phyloP scores from a whole-genome alignment of 1,139 yeast species.

The Protomyces macrosporus region DNA sequence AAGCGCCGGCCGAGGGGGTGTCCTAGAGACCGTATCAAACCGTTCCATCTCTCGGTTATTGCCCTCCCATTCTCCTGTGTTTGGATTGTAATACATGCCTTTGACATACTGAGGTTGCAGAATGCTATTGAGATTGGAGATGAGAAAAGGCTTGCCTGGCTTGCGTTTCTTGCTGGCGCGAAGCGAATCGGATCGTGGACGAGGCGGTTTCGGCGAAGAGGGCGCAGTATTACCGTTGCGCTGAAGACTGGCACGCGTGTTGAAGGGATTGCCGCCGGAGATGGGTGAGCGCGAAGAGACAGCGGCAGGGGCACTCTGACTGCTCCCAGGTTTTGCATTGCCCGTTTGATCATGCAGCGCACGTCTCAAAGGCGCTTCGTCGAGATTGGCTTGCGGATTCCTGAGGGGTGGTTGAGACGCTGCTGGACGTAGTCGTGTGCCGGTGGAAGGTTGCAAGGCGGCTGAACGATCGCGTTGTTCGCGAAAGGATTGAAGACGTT shows the following conservation, averaged over 20 bases:
- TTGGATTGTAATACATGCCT: constrained; percentile 54
- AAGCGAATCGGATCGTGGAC: too few species aligned
- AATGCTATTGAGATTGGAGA: constrained; percentile 10
- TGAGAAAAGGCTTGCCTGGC: background rate
- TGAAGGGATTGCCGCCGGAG: background rate
- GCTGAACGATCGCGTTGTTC: background rate
- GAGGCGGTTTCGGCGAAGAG: too few species aligned
- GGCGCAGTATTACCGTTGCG: too few species aligned
- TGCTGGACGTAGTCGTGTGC: background rate
- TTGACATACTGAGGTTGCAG: constrained; percentile 32
- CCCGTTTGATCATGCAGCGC: background rate
- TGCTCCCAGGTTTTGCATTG: background rate
- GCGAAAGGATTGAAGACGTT: background rate
- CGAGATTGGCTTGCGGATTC: background rate
- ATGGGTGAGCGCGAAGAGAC: background rate
- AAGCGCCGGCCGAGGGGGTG: constrained; percentile 37
- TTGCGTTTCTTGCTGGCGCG: background rate
- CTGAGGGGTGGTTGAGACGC: background rate
- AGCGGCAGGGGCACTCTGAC: background rate
- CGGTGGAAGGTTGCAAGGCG: background rate
- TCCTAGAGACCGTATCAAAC: constrained; percentile 42
- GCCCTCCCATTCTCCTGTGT: constrained; percentile 59
- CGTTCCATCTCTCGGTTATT: constrained; percentile 54
- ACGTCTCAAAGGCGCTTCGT: background rate
- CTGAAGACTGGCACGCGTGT: background rate